Conservation (phyloP, 2,329 filamentous ascomycete genomes). For the Claviceps digitariae region DNA sequence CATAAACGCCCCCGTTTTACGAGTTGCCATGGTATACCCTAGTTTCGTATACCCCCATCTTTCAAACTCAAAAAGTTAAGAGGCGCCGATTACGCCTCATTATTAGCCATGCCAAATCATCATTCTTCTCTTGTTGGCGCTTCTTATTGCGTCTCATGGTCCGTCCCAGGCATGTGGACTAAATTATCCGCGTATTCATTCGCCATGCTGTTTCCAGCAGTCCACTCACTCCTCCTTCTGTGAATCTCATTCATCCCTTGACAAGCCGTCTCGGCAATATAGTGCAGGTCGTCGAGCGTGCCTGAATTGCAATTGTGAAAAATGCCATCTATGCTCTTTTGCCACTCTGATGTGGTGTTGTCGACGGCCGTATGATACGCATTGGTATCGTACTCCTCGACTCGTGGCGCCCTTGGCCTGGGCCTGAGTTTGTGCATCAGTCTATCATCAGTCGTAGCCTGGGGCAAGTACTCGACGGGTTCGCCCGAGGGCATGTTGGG, state of each 20-base stretch:
- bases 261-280: constrained; percentile 30
- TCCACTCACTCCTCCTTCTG: constrained; percentile 17
- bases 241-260: constrained; percentile 31
- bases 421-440: constrained; percentile 13
- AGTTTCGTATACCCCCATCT: neutral
- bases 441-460: constrained; percentile 13
- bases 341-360: constrained; percentile 28
- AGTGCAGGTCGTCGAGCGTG: constrained; percentile 29
- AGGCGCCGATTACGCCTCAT: too few relatives aligned
- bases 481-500: constrained; percentile 20
- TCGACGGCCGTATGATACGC: constrained; percentile 23
- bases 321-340: constrained; percentile 28
- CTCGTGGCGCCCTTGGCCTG: constrained; percentile 12
- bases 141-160: constrained; percentile 5
- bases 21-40: neutral
- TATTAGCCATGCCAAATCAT: too few relatives aligned
- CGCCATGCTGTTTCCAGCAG: constrained; percentile 15
- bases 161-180: constrained; percentile 5
- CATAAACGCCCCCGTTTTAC: too few relatives aligned
- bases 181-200: constrained; percentile 20
- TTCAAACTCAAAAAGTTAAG: too few relatives aligned
- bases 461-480: constrained; percentile 21
- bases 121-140: neutral
- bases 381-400: constrained; percentile 23
- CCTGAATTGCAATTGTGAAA: constrained; percentile 30